Evolutionary conservation across 2,329 filamentous ascomycete species (phyloP).

Genomic region (Diplodia scrobiculata): DNA sequence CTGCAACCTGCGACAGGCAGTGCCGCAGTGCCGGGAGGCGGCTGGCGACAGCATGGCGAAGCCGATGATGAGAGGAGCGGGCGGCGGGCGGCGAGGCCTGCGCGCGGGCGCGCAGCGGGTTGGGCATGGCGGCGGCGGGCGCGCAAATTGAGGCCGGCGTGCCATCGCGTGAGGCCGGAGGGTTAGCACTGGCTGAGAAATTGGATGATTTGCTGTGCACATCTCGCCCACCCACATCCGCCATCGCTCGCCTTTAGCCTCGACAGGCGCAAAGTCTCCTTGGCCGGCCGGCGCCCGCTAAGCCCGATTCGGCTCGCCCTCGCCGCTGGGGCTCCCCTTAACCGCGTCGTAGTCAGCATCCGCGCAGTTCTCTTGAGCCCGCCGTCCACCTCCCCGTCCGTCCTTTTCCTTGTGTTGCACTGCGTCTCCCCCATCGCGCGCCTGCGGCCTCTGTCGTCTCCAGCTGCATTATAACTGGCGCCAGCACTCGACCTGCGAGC

Average conservation of each 20-base stretch:
- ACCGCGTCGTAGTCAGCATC: slow-evolving; percentile 28
- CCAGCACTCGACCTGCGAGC: slow-evolving; percentile 21
- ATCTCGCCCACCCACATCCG: slow-evolving; percentile 26
- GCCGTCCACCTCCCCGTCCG: slow-evolving; percentile 25
- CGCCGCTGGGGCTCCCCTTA: slow-evolving; percentile 24
- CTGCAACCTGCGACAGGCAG: slow-evolving; percentile 21
- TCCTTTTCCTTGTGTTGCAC: slow-evolving; percentile 29
- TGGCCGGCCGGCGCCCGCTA: slow-evolving; percentile 22
- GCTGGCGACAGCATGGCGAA: background rate
- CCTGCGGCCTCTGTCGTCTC: slow-evolving; percentile 20
- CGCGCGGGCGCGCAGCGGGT: slow-evolving; percentile 1
- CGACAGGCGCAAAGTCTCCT: slow-evolving; percentile 27
- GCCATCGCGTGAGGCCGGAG: slow-evolving; percentile 26
- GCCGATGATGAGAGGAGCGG: background rate
- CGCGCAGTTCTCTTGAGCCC: slow-evolving; percentile 28
- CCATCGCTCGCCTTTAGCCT: slow-evolving; percentile 26
- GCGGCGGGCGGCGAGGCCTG: background rate
- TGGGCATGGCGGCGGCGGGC: slow-evolving; percentile 14
- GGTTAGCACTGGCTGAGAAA: slow-evolving; percentile 26
- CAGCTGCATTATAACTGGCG: slow-evolving; percentile 25
- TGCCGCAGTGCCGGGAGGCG: slow-evolving; percentile 18
- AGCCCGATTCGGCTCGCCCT: slow-evolving; percentile 18
- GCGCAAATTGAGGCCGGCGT: slow-evolving; percentile 27
- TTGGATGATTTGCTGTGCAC: slow-evolving; percentile 26
- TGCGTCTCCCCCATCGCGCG: slow-evolving; percentile 22